Conservation (phyloP, 768 basidiomycete species). For the Boletus coccyginus region DNA sequence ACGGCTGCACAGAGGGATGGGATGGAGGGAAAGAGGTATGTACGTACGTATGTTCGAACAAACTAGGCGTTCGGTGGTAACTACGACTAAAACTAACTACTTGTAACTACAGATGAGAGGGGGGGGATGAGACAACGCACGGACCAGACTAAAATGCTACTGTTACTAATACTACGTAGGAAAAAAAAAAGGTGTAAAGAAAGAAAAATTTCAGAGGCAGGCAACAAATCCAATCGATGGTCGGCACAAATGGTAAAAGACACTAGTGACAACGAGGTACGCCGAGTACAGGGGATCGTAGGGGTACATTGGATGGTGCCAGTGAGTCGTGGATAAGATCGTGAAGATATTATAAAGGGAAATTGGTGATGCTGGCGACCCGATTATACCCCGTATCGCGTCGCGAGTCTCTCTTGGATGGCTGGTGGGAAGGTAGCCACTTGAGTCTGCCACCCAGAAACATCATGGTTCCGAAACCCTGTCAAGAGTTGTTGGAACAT, state of each 20-base stretch:
- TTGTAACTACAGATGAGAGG: slow-evolving; percentile 29
- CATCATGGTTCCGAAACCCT: slow-evolving; percentile 88
- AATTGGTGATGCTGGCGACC: background rate
- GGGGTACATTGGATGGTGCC: slow-evolving; percentile 9
- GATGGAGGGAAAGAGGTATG: slow-evolving; percentile 4
- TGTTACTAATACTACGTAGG: slow-evolving; percentile 23
- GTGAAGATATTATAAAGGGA: slow-evolving; percentile 5
- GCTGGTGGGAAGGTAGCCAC: slow-evolving; percentile 80
- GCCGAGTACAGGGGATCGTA: slow-evolving; percentile 8
- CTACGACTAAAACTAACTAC: slow-evolving; percentile 22
- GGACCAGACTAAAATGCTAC: slow-evolving; percentile 22
- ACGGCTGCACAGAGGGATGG: background rate
- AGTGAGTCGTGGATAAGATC: slow-evolving; percentile 14
- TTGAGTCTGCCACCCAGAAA: slow-evolving; percentile 82
- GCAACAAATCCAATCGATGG: slow-evolving; percentile 23
- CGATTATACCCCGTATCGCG: slow-evolving; percentile 80
- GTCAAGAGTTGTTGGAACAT: slow-evolving; percentile 92
- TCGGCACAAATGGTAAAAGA: slow-evolving; percentile 29
- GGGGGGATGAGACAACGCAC: slow-evolving; percentile 22
- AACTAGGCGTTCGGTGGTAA: slow-evolving; percentile 39
- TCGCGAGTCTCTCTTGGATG: slow-evolving; percentile 82
- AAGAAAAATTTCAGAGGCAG: background rate
- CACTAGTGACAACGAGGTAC: slow-evolving; percentile 21
- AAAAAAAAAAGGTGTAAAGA: background rate
- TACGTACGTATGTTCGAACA: slow-evolving; percentile 10